Evolutionary conservation across 2,329 filamentous ascomycete genomes (phyloP), one percentile per base, ranked within the genome.

Genomic region (Alternaria alternata): DNA sequence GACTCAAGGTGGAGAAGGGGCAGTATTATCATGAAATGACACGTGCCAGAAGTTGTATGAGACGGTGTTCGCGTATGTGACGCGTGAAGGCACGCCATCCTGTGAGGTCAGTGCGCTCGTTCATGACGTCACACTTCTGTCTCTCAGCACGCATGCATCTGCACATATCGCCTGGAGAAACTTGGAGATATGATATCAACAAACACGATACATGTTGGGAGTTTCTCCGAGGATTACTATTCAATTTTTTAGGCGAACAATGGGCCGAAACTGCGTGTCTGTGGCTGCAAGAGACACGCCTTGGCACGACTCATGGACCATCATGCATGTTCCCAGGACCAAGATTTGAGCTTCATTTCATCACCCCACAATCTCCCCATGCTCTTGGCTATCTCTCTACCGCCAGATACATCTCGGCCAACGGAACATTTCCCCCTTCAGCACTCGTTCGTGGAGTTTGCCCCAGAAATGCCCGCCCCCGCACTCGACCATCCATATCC

Each of bases 401-500:
- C 43, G 26, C 44, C 53, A 34, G 36, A 38, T 18, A 24, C 36
- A 49, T 42, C 51, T 54, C 44, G 60, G 56, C 28, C 49, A 49
- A 43, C 64, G 61, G 64, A 26, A 2, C 47, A 63, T 57, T 62
- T 20, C 53, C 28, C 49, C 24, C 48, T 53, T 56, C 55, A 32
- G 57, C 24, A 2, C 14, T 39, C n/a, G 46, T 63, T 65, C 63
- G 62, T 66, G 63, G 63, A 69, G 58, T 44, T 56, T 60, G 53
- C 54, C 44, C 62, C 64, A 59, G 51, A 32, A 48, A 39, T 39
- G n/a, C 34, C 39, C 44, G 24, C 38, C 69, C 73, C 73, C 73
- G 70, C 71, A 68, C 63, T 52, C n/a, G 8, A 42, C 60, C 64
- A 68, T 32, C 65, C 64, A 30, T 38, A 68, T 59, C 5, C 6